A percentile compares a stretch with the other conserved stretches of the same genome.
Evolutionary conservation across 192 early-diverging fungal species (phyloP).

Genomic region (Jimgerdemannia lactiflua): DNA sequence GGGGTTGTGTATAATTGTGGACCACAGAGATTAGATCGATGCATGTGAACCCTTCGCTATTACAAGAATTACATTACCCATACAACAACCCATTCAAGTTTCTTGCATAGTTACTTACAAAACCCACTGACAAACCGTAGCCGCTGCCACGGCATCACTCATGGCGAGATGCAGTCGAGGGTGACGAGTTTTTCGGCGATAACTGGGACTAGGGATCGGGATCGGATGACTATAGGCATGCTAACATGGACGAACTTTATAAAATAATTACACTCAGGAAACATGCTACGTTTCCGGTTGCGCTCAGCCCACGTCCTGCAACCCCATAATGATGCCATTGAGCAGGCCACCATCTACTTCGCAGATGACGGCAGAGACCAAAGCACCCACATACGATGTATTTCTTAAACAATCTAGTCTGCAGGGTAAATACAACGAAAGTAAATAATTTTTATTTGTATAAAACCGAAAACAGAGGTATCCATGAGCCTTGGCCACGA

Average conservation of each 20-base stretch:
- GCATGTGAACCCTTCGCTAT: constrained; percentile 3
- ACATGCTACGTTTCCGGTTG: constrained; percentile 11
- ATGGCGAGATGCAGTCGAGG: constrained; percentile 44
- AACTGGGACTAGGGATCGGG: constrained; percentile 46
- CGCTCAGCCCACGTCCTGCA: constrained; percentile 56
- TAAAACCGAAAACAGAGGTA: too few species aligned
- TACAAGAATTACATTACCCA: constrained; percentile 11
- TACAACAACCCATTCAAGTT: background rate
- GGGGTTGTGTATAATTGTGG: too few species aligned
- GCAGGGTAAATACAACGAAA: too few species aligned
- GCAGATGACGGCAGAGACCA: constrained; percentile 46
- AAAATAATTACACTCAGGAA: too few species aligned
- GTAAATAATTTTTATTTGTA: too few species aligned
- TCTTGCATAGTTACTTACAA: background rate
- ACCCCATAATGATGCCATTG: constrained; percentile 62
- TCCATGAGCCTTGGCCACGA: too few species aligned
- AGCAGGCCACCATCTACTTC: constrained; percentile 68
- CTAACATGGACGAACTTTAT: too few species aligned
- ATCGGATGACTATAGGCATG: background rate
- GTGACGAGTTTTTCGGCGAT: constrained; percentile 49
- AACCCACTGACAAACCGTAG: constrained; percentile 51
- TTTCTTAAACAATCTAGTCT: too few species aligned
- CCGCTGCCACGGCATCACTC: constrained; percentile 53
- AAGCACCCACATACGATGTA: too few species aligned
- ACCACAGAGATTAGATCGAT: constrained; percentile 1